Evolutionary conservation across 768 basidiomycete species (phyloP).

Genomic region (Serendipita sp.): DNA sequence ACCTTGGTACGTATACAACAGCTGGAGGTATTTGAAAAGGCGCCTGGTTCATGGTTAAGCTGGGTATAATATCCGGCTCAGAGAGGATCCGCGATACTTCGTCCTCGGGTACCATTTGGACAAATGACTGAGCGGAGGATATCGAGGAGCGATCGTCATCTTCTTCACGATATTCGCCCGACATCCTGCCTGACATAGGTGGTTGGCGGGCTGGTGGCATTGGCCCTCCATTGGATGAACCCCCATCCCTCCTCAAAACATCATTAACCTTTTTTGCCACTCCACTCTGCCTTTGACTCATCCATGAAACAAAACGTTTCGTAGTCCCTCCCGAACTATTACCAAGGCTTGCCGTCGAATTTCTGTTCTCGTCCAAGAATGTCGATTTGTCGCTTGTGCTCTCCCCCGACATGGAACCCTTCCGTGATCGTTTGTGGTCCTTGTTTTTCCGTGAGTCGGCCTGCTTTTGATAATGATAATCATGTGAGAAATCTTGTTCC

Average conservation of each 20-base stretch:
- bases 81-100: background rate
- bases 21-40: conserved; percentile 2
- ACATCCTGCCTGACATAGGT: background rate
- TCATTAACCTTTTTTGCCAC: background rate
- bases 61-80: background rate
- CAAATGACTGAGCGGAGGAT: background rate
- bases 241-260: background rate
- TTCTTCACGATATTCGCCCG: background rate
- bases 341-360: background rate
- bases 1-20: background rate
- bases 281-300: background rate
- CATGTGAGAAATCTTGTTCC: background rate
- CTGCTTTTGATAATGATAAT: background rate
- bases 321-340: background rate
- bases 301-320: conserved; percentile 1
- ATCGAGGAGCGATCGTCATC: background rate
- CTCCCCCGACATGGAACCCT: background rate
- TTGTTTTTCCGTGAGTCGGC: background rate
- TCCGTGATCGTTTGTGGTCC: background rate
- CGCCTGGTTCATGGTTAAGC: background rate
- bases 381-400: background rate
- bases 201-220: background rate
- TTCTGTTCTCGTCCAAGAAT: background rate
- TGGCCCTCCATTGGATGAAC: background rate
- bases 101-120: background rate